Evolutionary conservation across 140 eudicot species (phyloP), one percentile per base, ranked within the genome.

Genomic region (Anethum foeniculum): DNA sequence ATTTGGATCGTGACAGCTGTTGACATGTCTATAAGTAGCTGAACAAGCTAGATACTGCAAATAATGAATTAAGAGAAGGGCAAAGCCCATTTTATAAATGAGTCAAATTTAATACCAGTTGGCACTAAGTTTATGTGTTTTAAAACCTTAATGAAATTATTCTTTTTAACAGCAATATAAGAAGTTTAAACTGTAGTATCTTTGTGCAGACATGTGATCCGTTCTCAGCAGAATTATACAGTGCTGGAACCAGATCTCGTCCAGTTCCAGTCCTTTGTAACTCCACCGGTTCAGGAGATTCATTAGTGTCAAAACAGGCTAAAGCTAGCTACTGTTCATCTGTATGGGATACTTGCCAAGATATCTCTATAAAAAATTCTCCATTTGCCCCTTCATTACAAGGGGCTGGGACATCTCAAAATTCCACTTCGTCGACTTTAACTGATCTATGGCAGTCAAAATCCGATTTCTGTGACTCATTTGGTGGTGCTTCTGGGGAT

Each of bases 401-500:
- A 85, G 96, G 85, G 46, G 86, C 86, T 51, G 85, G 85, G 76
- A 77, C 79, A 47, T 73, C 95, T 49, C 87, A 85, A 60, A 90
- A 90, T 79, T 80, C 96, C 49, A 82, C 85, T 44, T 4, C 83
- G 32, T 85, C 96, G 73, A 90, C 85, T 67, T 82, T 94, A 58
- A 86, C 94, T 4, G 93, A 89, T 76, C 86, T 92, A 78, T 94
- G 98, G 97, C 94, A 92, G 79, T 91, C 97, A 43, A 80, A 87
- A 85, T 65, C 23, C 19, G 92, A 90, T 46, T 94, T 94, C 44
- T 94, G 98, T 54, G 73, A 83, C 8, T 90, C 89, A 10, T 92
- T 92, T 82, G 94, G 96, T 25, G 87, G 90, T n/a, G n/a, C 48
- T 49, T 68, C 85, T 25, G 86, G 73, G 69, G 84, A 84, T n/a